These are phyloP conservation scores for Trichoderma semiorbis DNA, from an alignment of 2,329 filamentous ascomycete species.

Conservation along the genomic window DNA sequence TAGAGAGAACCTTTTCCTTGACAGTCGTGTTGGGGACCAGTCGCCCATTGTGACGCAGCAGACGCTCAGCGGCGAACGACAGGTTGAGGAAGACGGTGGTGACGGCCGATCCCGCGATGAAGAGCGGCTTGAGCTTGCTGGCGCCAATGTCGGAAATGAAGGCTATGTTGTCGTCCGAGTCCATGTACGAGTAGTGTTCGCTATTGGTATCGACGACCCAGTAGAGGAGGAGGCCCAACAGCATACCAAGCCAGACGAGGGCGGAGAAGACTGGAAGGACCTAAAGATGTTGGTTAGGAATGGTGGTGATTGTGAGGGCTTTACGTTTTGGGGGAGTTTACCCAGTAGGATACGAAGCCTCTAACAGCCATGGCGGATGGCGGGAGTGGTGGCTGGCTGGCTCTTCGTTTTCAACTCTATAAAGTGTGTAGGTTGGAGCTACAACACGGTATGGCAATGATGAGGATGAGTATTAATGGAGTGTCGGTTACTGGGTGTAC, in stretches of 20 bases:
- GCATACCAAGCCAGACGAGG: constrained; percentile 61
- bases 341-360: constrained; percentile 40
- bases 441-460: background rate
- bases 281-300: constrained; percentile 31
- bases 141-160: constrained; percentile 70
- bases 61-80: constrained; percentile 77
- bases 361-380: constrained; percentile 30
- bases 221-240: constrained; percentile 66
- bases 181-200: constrained; percentile 61
- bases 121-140: constrained; percentile 66
- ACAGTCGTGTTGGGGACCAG: constrained; percentile 67
- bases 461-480: background rate
- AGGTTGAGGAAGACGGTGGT: constrained; percentile 79
- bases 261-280: constrained; percentile 67
- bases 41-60: constrained; percentile 76
- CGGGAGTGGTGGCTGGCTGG: constrained; percentile 1
- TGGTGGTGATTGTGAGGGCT: background rate
- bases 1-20: constrained; percentile 60
- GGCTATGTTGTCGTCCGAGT: constrained; percentile 55
- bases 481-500: background rate
- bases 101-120: constrained; percentile 67
- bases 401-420: background rate
- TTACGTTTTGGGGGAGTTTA: constrained; percentile 22
- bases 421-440: background rate
- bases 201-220: constrained; percentile 59